Evolutionary conservation across 495 filamentous ascomycete species (phyloP), one percentile per base, ranked within the genome.

Genomic region (Penicillium atrosanguineum): DNA sequence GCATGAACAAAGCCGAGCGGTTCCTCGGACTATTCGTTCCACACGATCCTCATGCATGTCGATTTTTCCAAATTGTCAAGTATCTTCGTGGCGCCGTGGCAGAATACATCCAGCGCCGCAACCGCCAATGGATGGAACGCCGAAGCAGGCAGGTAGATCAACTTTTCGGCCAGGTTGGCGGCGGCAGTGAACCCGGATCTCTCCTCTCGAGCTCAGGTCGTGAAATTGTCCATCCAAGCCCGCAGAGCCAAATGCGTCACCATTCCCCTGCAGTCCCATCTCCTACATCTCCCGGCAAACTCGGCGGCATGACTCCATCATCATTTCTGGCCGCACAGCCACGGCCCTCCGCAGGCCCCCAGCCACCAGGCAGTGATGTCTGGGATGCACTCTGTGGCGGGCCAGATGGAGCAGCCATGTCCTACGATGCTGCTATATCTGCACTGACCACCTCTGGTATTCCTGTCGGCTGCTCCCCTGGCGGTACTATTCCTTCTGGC

Each of bases 11-110:
- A 51, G 77, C 83, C 15, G 77, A 88, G 43, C 69, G 62, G 4
- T 84, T 88, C 44, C 77, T 89, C 47, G 68, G 67, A 0, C 82
- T 84, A 52, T 88, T 85, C 56, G 79, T 79, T 25, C 74, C 82
- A 11, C 77, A 70, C 40, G 85, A 90, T 60, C 81, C 82, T 6
- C 85, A 88, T 65, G 85, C 85, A 15, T 75, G 73, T 21, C 80
- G 84, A 31, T 79, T 86, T 37, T 73, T 74, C n/a, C 83, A 84
- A 31, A 87, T 89, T 46, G 70, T 89, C 39, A 77, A 77, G 36
- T 79, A 78, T 41, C 88, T 89, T 55, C 72, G 80, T 9, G 68
- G 71, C 21, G 84, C 83, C 11, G 79, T 86, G 5, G 43, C 49
- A 37, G 68, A 78, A 62, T 77, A 67, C 53, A 65, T 74, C 63